Evolutionary conservation across 768 basidiomycete species (phyloP).

Genomic region (Galerina sulciceps): DNA sequence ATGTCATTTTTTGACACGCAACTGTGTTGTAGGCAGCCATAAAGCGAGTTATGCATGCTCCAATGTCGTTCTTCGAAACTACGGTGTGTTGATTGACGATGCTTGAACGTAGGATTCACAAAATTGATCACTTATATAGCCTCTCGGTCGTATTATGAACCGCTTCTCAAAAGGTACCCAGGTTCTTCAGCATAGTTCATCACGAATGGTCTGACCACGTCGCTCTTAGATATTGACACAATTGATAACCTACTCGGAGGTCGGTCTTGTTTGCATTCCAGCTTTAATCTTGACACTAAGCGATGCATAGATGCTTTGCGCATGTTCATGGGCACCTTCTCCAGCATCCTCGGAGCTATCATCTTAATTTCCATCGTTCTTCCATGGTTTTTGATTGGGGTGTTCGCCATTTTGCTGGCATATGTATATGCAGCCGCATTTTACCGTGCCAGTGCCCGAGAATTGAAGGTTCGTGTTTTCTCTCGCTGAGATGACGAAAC

Average conservation of each 20-base stretch:
- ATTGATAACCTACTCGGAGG: constrained; percentile 75
- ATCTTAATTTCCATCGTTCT: constrained; percentile 78
- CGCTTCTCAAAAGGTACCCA: constrained; percentile 76
- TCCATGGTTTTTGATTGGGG: constrained; percentile 86
- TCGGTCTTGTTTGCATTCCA: constrained; percentile 18
- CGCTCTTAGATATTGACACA: constrained; percentile 68
- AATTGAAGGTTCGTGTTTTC: constrained; percentile 65
- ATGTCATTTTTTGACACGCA: not conserved
- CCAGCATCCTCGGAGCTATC: constrained; percentile 72
- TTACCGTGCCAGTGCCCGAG: constrained; percentile 85
- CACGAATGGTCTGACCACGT: too few species aligned
- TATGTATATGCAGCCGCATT: constrained; percentile 80
- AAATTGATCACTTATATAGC: constrained; percentile 39
- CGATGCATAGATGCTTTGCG: constrained; percentile 66
- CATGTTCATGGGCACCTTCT: constrained; percentile 68
- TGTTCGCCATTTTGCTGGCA: constrained; percentile 56
- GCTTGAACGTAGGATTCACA: constrained; percentile 14
- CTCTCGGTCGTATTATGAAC: constrained; percentile 88
- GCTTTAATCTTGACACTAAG: not conserved
- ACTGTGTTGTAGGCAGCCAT: constrained; percentile 55
- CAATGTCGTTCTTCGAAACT: constrained; percentile 91
- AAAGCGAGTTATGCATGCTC: constrained; percentile 76
- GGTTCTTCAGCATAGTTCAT: not conserved
- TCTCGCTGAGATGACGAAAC: not conserved
- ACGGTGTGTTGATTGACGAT: constrained; percentile 47